These are phyloP conservation scores for Colletotrichum sp. DNA, from an alignment of 2,329 filamentous ascomycete genomes.

Conservation along the genomic window DNA sequence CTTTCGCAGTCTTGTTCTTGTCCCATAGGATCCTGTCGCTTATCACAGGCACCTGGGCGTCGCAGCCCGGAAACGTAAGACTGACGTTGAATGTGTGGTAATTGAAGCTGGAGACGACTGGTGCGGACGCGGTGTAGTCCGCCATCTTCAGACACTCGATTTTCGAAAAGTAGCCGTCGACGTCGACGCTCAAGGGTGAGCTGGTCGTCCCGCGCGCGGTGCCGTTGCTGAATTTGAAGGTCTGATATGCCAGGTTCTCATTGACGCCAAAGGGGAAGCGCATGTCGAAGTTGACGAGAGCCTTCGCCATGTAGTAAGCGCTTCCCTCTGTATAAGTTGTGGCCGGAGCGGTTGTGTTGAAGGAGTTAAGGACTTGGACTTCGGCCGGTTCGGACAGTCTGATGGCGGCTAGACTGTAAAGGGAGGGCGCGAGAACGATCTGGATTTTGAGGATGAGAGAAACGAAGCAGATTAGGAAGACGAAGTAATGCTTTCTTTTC, in stretches of 20 bases:
- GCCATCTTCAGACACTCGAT: background rate
- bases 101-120: background rate
- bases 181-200: background rate
- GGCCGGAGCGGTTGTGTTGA: background rate
- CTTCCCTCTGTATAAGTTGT: background rate
- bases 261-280: background rate
- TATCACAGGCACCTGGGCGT: fast-evolving
- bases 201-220: background rate
- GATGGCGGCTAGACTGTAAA: background rate
- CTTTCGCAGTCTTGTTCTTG: background rate
- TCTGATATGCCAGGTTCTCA: background rate
- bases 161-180: background rate
- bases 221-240: background rate
- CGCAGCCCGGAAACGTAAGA: background rate
- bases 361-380: background rate
- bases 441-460: background rate
- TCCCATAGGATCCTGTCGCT: background rate
- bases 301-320: background rate
- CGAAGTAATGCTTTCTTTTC: background rate
- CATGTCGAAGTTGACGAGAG: background rate
- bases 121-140: background rate
- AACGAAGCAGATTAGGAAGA: background rate
- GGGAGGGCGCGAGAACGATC: background rate
- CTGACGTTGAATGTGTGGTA: background rate
- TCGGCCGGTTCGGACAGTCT: background rate